Percentiles rank a stretch among this genome's conserved stretches.
These are phyloP conservation scores for Rhizopogon parksii DNA, from an alignment of 1,284 basidiomycete species.

Conservation along the genomic window DNA sequence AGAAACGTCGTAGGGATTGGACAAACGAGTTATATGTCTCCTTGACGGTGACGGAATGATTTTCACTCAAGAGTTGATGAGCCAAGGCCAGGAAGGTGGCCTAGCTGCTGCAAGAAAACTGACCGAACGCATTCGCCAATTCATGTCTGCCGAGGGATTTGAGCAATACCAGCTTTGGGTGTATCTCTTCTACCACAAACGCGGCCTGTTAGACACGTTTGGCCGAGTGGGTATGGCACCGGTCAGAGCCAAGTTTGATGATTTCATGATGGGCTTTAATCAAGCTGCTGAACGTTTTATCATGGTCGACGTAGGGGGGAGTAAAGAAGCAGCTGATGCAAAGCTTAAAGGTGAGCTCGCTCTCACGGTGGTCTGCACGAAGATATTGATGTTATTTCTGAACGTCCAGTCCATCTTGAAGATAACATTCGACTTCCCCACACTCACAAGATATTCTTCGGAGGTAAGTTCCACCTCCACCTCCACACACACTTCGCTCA, in stretches of 20 bases:
- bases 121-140: constrained; percentile 42
- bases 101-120: constrained; percentile 46
- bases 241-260: constrained; percentile 44
- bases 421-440: constrained; percentile 56
- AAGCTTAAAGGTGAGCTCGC: constrained; percentile 58
- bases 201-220: constrained; percentile 48
- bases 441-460: constrained; percentile 56
- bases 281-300: constrained; percentile 55
- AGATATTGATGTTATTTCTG: constrained; percentile 7
- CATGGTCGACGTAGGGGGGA: constrained; percentile 66
- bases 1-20: constrained; percentile 27
- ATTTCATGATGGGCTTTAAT: constrained; percentile 63
- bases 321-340: constrained; percentile 66
- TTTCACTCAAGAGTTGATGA: constrained; percentile 46
- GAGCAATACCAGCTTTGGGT: constrained; percentile 51
- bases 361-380: constrained; percentile 1
- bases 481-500: constrained; percentile 3
- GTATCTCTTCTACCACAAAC: constrained; percentile 61
- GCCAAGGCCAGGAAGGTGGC: constrained; percentile 51
- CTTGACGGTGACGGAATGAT: constrained; percentile 66
- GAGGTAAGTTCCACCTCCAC: constrained; percentile 34
- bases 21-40: constrained; percentile 48
- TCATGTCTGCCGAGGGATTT: constrained; percentile 34
- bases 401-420: constrained; percentile 46
- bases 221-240: constrained; percentile 33